Percentiles rank a stretch among this genome's conserved stretches.
Evolutionary conservation across 345 rosid genomes (phyloP).

Genomic region (Odontarrhena argentea): DNA sequence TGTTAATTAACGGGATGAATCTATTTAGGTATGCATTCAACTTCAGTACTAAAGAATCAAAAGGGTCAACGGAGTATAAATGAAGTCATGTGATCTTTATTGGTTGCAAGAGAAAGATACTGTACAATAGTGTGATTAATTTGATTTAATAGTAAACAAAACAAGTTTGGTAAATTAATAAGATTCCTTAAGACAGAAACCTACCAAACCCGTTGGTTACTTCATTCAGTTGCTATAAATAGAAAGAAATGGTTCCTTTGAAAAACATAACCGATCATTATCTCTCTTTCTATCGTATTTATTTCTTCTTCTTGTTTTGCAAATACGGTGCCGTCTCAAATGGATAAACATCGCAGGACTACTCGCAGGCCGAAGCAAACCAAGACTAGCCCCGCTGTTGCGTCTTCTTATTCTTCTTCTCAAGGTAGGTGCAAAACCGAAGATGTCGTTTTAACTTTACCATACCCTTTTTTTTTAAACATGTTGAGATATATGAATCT

Average conservation of each 20-base stretch:
- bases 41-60: neutral
- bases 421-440: conserved; percentile 22
- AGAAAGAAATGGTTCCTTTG: conserved; percentile 14
- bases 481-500: conserved; percentile 1
- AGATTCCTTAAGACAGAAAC: conserved; percentile 16
- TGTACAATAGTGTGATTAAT: neutral
- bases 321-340: neutral
- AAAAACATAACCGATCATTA: neutral
- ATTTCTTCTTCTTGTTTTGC: neutral
- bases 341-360: conserved; percentile 35
- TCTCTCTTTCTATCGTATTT: neutral
- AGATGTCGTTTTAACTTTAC: neutral
- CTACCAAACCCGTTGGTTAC: conserved; percentile 22
- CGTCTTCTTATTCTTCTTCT: conserved; percentile 26
- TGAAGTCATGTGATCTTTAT: conserved; percentile 14
- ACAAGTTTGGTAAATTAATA: conserved; percentile 9
- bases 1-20: neutral
- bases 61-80: conserved; percentile 7
- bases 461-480: neutral
- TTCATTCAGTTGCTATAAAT: conserved; percentile 31
- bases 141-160: conserved; percentile 7
- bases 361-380: conserved; percentile 35
- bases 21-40: neutral
- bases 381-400: conserved; percentile 24
- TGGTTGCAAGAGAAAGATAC: conserved; percentile 13